These are phyloP conservation scores for Pleurotus citrinopileatus DNA, from an alignment of 768 basidiomycete species.

Conservation along the genomic window DNA sequence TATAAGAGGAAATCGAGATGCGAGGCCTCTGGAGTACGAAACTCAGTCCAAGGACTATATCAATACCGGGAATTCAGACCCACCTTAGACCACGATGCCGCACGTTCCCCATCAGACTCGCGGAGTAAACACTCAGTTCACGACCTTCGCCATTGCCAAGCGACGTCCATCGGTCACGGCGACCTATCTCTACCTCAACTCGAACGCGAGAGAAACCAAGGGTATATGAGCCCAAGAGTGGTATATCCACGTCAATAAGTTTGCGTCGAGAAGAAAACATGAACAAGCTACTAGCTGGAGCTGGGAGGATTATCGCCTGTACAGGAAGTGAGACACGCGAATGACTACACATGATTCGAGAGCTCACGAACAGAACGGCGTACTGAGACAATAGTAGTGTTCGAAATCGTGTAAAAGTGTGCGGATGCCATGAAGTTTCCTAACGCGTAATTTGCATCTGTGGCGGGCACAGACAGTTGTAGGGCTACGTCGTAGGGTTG, in stretches of 20 bases:
- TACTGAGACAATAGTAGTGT: constrained; percentile 57
- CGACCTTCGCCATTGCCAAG: constrained; percentile 69
- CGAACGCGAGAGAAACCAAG: constrained; percentile 42
- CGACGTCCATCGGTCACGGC: constrained; percentile 69
- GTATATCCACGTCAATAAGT: constrained; percentile 47
- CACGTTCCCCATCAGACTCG: constrained; percentile 59
- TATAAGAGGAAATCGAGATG: constrained; percentile 65
- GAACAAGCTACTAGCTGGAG: constrained; percentile 23
- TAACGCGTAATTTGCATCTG: constrained; percentile 64
- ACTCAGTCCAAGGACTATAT: background rate
- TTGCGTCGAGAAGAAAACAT: constrained; percentile 38
- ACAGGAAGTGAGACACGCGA: constrained; percentile 3
- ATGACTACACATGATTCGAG: constrained; percentile 9
- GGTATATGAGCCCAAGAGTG: constrained; percentile 54
- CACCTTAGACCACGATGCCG: constrained; percentile 72
- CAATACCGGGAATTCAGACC: constrained; percentile 16
- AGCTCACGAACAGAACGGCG: constrained; percentile 60
- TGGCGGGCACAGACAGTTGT: constrained; percentile 61
- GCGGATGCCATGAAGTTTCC: constrained; percentile 85
- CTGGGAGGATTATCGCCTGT: constrained; percentile 60
- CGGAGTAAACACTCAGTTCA: constrained; percentile 66
- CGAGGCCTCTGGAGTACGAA: constrained; percentile 49
- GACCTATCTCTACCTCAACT: constrained; percentile 72
- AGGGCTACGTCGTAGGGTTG: constrained; percentile 80
- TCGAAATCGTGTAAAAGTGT: constrained; percentile 54